Evolutionary conservation across 1,284 basidiomycete genomes (phyloP), one percentile per base, ranked within the genome.

Genomic region (Microbotryum scabiosae): DNA sequence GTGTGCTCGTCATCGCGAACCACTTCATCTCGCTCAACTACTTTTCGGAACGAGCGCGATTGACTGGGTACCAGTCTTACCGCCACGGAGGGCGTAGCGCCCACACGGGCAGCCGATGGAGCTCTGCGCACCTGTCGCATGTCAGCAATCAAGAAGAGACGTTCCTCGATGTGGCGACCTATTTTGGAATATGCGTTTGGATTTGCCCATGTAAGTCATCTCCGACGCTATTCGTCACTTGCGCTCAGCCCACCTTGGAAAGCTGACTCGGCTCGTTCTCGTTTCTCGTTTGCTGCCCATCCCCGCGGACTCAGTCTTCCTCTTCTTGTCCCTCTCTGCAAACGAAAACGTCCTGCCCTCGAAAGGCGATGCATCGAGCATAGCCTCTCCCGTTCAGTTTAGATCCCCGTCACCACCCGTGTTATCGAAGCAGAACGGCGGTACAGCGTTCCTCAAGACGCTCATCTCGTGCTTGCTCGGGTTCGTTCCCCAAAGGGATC

Each of bases 1-100:
- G 90, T 73, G 66, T 81, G 14, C 78, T 92, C 57, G 90, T 93
- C 61, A 82, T 97, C 58, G 75, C 79, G 3, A 90, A 96, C 76
- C 92, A 97, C 76, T 96, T 96, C 72, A 75, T 88, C 57, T 94
- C 90, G 88, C 96, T 97, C 79, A 90, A 88, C 76, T 81, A 94
- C 77, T 96, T 96, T 73, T 83, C 90, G 28, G 82, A 79, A 26
- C 69, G 76, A 48, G 84, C 86, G 2, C 53, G 57, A 21, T 12
- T n/a, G 21, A 21, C 9, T n/a, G 45, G 51, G 5, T 41, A 41
- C 36, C 36, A 41, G 16, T 12, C 36, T 6, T 41, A 41, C 36
- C 12, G 16, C 36, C 36, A 41, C 36, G 36, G 36, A 5, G 36
- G 36, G 5, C 14, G 36, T 5, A 12, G 36, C 36, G 36, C 36